phyloP scores from a whole-genome alignment of 1,284 basidiomycete genomes.

The Leccinum cinnamomeum region DNA sequence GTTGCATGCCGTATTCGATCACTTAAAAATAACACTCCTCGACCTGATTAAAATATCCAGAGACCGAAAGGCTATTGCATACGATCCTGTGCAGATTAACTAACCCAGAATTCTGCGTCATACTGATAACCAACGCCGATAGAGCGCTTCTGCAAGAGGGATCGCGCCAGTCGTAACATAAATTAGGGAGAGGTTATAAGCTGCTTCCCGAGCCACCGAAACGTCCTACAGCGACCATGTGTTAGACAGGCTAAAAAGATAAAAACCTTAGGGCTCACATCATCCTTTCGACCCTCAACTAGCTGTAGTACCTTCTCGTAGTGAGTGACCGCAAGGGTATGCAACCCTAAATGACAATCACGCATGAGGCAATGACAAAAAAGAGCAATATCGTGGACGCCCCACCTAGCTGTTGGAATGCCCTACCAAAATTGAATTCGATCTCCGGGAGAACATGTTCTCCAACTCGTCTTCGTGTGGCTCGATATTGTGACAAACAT shows the following conservation, averaged over 20 bases:
- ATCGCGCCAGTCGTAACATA: slow-evolving; percentile 76
- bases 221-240: slow-evolving; percentile 15
- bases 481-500: slow-evolving; percentile 77
- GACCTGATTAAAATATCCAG: slow-evolving; percentile 9
- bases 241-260: neutral
- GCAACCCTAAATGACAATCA: slow-evolving; percentile 54
- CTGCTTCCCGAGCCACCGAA: slow-evolving; percentile 61
- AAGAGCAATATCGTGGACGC: slow-evolving; percentile 9
- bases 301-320: slow-evolving; percentile 75
- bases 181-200: slow-evolving; percentile 85
- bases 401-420: slow-evolving; percentile 88
- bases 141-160: slow-evolving; percentile 63
- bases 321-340: slow-evolving; percentile 78
- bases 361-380: neutral
- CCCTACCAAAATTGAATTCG: slow-evolving; percentile 90
- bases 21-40: neutral
- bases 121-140: slow-evolving; percentile 67
- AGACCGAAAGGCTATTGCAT: slow-evolving; percentile 2
- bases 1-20: slow-evolving; percentile 8
- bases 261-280: slow-evolving; percentile 15
- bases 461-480: slow-evolving; percentile 45
- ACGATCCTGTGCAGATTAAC: neutral
- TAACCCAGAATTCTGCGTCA: slow-evolving; percentile 31
- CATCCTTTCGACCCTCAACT: slow-evolving; percentile 42
- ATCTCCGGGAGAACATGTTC: slow-evolving; percentile 59